These are phyloP conservation scores for Phytophthora megakarya DNA, from an alignment of 352 stramenopile species.

Conservation along the genomic window DNA sequence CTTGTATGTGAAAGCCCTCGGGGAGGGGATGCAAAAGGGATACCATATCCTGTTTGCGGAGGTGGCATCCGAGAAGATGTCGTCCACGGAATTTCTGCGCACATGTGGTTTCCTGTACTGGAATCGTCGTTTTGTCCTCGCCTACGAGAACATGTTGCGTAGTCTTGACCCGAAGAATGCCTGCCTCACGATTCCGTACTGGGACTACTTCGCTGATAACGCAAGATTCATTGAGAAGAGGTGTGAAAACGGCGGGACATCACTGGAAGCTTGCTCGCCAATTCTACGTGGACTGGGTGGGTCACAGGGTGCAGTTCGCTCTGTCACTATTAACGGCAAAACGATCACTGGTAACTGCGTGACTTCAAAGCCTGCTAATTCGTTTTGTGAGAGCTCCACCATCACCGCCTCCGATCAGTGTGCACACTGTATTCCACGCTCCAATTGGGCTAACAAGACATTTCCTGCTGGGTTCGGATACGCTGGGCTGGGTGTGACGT, in stretches of 20 bases:
- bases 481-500: conserved; percentile 27
- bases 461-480: conserved; percentile 56
- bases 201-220: conserved; percentile 64
- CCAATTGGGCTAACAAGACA: conserved; percentile 34
- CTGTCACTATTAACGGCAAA: conserved; percentile 38
- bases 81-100: conserved; percentile 36
- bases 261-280: conserved; percentile 42
- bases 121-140: conserved; percentile 53
- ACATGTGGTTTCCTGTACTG: conserved; percentile 61
- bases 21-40: conserved; percentile 32
- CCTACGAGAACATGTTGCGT: conserved; percentile 63
- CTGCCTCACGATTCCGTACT: conserved; percentile 62
- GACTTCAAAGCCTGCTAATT: conserved; percentile 22
- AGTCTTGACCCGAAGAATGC: conserved; percentile 38
- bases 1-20: conserved; percentile 42
- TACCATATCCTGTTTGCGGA: conserved; percentile 50
- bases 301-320: conserved; percentile 20
- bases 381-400: conserved; percentile 50
- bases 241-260: conserved; percentile 28
- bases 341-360: conserved; percentile 36
- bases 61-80: conserved; percentile 34
- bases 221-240: conserved; percentile 25
- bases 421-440: conserved; percentile 42
- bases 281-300: conserved; percentile 48
- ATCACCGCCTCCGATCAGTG: conserved; percentile 34